Evolutionary conservation across 345 rosid species (phyloP).

Genomic region (Psidium friedrichsthalianum): DNA sequence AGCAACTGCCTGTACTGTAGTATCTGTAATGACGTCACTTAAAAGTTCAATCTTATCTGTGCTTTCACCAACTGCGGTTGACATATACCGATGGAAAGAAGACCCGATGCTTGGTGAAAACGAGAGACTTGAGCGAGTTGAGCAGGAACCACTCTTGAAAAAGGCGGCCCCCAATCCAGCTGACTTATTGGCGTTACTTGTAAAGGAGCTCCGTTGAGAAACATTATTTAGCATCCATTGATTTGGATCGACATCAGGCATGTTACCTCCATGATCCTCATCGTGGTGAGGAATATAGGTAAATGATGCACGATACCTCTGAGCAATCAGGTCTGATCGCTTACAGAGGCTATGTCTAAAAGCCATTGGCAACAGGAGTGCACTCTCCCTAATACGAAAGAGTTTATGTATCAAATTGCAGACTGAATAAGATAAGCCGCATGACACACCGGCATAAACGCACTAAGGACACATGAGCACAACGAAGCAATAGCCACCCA

Average conservation of each 20-base stretch:
- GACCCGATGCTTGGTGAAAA: slow-evolving; percentile 19
- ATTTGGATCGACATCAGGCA: slow-evolving; percentile 11
- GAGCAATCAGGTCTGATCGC: slow-evolving; percentile 31
- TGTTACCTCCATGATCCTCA: slow-evolving; percentile 19
- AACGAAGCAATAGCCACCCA: background rate
- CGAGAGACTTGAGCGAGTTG: slow-evolving; percentile 14
- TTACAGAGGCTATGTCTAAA: slow-evolving; percentile 35
- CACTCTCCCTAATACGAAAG: background rate
- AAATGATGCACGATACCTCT: slow-evolving; percentile 20
- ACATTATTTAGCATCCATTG: slow-evolving; percentile 17
- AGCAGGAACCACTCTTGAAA: slow-evolving; percentile 3
- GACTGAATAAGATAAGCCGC: background rate
- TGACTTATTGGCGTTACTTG: slow-evolving; percentile 8
- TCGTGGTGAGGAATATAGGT: slow-evolving; percentile 20
- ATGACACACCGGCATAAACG: background rate
- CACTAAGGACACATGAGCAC: background rate
- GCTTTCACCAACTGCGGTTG: slow-evolving; percentile 32
- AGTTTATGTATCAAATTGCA: background rate
- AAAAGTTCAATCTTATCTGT: slow-evolving; percentile 34
- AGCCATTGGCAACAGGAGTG: slow-evolving; percentile 28
- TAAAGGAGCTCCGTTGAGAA: slow-evolving; percentile 25
- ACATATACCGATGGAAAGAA: slow-evolving; percentile 46
- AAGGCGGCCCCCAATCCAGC: slow-evolving; percentile 3
- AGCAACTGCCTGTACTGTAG: slow-evolving; percentile 33
- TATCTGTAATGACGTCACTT: slow-evolving; percentile 36